phyloP scores from a whole-genome alignment of 768 basidiomycete species.

The Austroboletus festivus region DNA sequence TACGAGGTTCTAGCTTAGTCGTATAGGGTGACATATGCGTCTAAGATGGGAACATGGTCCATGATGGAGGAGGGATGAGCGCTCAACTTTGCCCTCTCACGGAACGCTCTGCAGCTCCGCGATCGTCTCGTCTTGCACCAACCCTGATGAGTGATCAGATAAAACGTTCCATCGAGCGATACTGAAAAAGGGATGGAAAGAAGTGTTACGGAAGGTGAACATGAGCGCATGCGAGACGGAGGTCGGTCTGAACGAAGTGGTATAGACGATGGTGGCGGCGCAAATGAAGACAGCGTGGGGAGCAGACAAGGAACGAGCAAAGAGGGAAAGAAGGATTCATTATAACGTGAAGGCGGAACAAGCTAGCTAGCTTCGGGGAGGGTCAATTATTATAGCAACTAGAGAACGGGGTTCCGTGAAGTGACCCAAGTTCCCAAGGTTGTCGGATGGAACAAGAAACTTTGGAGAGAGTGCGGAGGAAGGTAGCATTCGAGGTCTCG shows the following conservation, averaged over 20 bases:
- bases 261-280: constrained; percentile 2
- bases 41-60: constrained; percentile 7
- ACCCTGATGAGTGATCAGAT: too few species aligned
- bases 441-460: neutral
- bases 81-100: too few species aligned
- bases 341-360: constrained; percentile 6
- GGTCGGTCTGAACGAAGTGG: constrained; percentile 6
- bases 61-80: neutral
- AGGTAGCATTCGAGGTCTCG: neutral
- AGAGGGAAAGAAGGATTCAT: constrained; percentile 6
- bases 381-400: constrained; percentile 1
- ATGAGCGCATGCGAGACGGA: too few species aligned
- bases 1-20: neutral
- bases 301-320: neutral
- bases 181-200: too few species aligned
- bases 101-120: neutral
- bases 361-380: neutral
- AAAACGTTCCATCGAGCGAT: too few species aligned
- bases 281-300: constrained; percentile 9
- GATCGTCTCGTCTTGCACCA: neutral
- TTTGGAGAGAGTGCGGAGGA: neutral
- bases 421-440: neutral
- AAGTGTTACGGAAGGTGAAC: too few species aligned
- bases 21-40: neutral
- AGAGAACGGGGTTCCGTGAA: neutral